Percentiles rank a stretch among this genome's conserved stretches.
Conservation (phyloP, 83 land plant species). For the Picea abies region DNA sequence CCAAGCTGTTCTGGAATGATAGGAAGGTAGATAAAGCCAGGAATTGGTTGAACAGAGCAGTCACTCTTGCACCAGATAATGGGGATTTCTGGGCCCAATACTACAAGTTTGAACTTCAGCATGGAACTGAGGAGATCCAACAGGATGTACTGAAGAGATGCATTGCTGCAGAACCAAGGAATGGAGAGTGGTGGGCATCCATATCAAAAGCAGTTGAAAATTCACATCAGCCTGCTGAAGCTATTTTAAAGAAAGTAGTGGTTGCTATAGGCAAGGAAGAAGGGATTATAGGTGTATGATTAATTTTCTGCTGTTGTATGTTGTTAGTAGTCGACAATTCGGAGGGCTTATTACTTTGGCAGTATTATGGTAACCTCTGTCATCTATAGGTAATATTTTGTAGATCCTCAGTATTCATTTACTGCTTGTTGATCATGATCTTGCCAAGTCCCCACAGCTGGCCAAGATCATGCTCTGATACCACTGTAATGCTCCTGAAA, state of each 20-base stretch:
- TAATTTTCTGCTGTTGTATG: no score
- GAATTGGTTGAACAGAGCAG: conserved; percentile 86
- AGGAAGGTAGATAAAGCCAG: conserved; percentile 93
- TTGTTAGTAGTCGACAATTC: no score
- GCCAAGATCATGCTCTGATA: no score
- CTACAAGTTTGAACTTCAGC: conserved; percentile 92
- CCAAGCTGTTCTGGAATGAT: conserved; percentile 92
- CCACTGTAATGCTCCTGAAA: no score
- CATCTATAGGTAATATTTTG: no score
- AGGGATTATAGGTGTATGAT: conserved; percentile 25
- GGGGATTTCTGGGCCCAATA: conserved; percentile 96
- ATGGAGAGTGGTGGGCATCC: conserved; percentile 88
- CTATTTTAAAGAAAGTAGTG: conserved; percentile 84
- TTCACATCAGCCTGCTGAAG: conserved; percentile 78
- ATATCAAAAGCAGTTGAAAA: conserved; percentile 91
- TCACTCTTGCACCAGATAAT: conserved; percentile 86
- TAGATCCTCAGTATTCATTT: no score
- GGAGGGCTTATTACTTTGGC: no score
- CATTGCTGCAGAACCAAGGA: conserved; percentile 81
- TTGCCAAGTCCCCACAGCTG: no score
- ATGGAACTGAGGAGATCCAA: conserved; percentile 83
- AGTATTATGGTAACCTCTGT: no score
- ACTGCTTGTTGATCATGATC: no score
- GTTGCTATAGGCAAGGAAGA: conserved; percentile 68
- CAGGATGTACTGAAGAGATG: conserved; percentile 88